Evolutionary conservation across 768 basidiomycete genomes (phyloP).

Genomic region (Sporobolomyces roseus): DNA sequence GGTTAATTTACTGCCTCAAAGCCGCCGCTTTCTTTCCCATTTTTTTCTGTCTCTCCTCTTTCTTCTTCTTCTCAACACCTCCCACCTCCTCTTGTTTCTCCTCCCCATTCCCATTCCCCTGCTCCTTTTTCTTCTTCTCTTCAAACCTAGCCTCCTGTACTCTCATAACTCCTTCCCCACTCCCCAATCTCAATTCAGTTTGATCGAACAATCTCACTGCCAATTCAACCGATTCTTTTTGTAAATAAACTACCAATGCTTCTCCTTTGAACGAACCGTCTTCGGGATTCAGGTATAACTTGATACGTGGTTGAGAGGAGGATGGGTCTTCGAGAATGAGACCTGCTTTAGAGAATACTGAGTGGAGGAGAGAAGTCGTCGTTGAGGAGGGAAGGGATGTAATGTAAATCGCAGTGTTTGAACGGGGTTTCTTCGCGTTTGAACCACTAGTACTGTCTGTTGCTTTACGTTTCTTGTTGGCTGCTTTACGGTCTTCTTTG

Average conservation of each 20-base stretch:
- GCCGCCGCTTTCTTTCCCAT: constrained; percentile 70
- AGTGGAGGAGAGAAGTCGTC: constrained; percentile 67
- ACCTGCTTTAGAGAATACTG: constrained; percentile 85
- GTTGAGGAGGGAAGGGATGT: constrained; percentile 78
- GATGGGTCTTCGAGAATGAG: constrained; percentile 82
- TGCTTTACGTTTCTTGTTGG: constrained; percentile 60
- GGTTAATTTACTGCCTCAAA: constrained; percentile 83
- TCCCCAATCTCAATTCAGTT: constrained; percentile 80
- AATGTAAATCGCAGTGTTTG: constrained; percentile 67
- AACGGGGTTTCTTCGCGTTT: constrained; percentile 28
- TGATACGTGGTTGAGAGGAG: constrained; percentile 85
- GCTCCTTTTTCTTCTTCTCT: constrained; percentile 57
- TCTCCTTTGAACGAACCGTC: constrained; percentile 82
- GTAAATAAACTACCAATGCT: constrained; percentile 92
- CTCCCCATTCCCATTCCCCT: constrained; percentile 4
- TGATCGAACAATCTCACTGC: constrained; percentile 84
- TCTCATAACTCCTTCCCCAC: constrained; percentile 65
- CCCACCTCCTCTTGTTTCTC: constrained; percentile 22
- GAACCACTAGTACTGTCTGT: too few relatives aligned
- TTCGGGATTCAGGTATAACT: constrained; percentile 65
- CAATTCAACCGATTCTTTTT: constrained; percentile 86
- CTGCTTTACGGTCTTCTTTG: constrained; percentile 48
- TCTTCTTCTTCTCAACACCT: constrained; percentile 54
- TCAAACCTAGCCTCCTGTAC: constrained; percentile 73
- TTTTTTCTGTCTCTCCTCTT: constrained; percentile 72